Evolutionary conservation across 2,329 filamentous ascomycete species (phyloP), one percentile per base, ranked within the genome.

Genomic region (Neopestalotiopsis clavispora): DNA sequence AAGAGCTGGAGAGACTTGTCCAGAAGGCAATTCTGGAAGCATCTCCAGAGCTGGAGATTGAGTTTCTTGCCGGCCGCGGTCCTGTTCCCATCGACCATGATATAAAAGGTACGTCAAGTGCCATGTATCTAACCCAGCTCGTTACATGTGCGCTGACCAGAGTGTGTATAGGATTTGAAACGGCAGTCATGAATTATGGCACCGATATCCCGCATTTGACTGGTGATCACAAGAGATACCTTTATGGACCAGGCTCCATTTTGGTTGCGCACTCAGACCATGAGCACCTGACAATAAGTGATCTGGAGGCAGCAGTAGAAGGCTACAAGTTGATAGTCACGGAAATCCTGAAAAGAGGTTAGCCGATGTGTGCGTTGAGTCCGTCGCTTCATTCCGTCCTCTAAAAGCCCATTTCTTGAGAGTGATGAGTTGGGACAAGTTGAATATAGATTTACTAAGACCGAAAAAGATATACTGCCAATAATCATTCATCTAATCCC

Each of bases 241-340:
- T 91, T 9, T 91, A 91, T 74, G 89, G 89, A 0, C 89, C 89
- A 1, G 89, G 89, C 0, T 91, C 84, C 70, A 97, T 97, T 69
- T 84, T 94, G 57, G 93, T 97, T 42, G 94, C 94, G 7, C 94
- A 97, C 77, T 92, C 91, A 0, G 91, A 93, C 74, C 85, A 95
- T 73, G 94, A 97, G 81, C 90, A 90, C 58, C 75, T 97, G 72
- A 92, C 87, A 7, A 88, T 94, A 40, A 85, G 84, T 20, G 91
- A 95, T 72, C 81, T 97, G 63, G 90, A 94, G 80, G 84, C 86
- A 65, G 92, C 94, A 3, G 92, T 97, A 0, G 84, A 89, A 70
- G 94, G 92, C 6, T 97, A 94, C 78, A 89, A 92, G 80, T 90
- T 80, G 74, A 80, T 94, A 71, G 88, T 93, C 70, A 79, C 84